Evolutionary conservation across 2,329 filamentous ascomycete genomes (phyloP), one percentile per base, ranked within the genome.

Genomic region (Cordyceps militaris): DNA sequence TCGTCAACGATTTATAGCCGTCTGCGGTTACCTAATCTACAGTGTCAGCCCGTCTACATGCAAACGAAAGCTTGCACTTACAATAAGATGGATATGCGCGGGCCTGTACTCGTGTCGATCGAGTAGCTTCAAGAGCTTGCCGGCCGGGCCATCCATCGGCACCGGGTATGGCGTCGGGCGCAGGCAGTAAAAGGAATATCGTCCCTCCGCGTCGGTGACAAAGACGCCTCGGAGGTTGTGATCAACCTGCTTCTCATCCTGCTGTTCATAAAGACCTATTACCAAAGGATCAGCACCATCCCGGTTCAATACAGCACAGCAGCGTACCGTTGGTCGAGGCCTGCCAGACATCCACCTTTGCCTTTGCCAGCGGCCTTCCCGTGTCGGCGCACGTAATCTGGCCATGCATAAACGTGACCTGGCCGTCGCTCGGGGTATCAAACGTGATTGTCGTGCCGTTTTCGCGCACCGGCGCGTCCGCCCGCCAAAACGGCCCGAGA

Each of bases 401-500:
- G 51, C 89, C 87, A 63, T 89, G 81, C 78, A 91, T 85, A 65
- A 79, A 83, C 3, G 80, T 78, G 28, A 84, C 73, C 61, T 87
- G 64, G 14, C 67, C 74, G 58, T 76, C 74, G 54, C 71, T 59
- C 6, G 80, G 79, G 61, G 75, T 76, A 61, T 79, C 69, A 57
- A 74, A 74, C 21, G 85, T 77, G 61, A 94, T 89, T 64, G 77
- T 85, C 47, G 78, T 81, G 51, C 88, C 90, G 66, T 88, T 88
- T n/a, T 83, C 73, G 48, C 86, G 80, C 59, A 80, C 73, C 5
- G 90, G 89, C 0, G 89, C 84, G 63, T 91, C 80, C 44, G 83
- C 79, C 6, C 89, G 81, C 82, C 89, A 95, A 74, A 96, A 96
- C 1, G 91, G 91, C 0, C 91, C 91, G 0, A 96, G 80, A 63